Evolutionary conservation across 352 stramenopile species (phyloP), one percentile per base, ranked within the genome.

Genomic region (Saprolegnia parasitica): DNA sequence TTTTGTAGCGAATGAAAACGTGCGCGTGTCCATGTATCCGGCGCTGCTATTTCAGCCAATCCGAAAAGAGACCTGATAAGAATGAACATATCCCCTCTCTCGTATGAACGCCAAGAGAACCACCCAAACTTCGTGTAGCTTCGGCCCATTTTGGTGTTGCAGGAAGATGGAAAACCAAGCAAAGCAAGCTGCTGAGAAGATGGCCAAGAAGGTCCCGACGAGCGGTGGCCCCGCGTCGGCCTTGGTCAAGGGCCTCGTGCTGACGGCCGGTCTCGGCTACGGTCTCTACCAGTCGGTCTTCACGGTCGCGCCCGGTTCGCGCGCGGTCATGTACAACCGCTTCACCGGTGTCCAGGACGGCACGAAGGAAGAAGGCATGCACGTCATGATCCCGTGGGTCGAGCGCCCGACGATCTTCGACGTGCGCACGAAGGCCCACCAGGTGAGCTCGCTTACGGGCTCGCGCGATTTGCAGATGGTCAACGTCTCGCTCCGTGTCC

Each of bases 401-500:
- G 95, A 99, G 83, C 91, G 94, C 70, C 94, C 96, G 29, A 90
- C 98, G 40, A 92, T 98, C 74, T 99, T 98, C 71, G 93, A 98
- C 72, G 90, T 98, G 56, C 84, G 91, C 71, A 97, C 90, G 60
- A 88, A 90, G 67, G 95, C 96, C 24, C 92, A 94, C 75, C 98
- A 97, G 71, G 95, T 97, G 72, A 81, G 87, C 64, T 96, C 90
- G 71, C 77, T 96, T 21, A 96, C 88, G 71, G 90, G 90, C 74
- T 96, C 86, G 49, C 98, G 98, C 86, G 97, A 99, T 83, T 83
- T 99, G 73, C 97, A 99, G 84, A 99, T 99, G 96, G 98, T 99
- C 71, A 99, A 98, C 75, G 98, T 99, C 72, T 97, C 92, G 11
- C 95, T 99, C 74, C 96, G 97, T 95, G 97, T 99, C 60, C 88